Conservation (phyloP, 768 basidiomycete species). For the Agaricus bisporus region DNA sequence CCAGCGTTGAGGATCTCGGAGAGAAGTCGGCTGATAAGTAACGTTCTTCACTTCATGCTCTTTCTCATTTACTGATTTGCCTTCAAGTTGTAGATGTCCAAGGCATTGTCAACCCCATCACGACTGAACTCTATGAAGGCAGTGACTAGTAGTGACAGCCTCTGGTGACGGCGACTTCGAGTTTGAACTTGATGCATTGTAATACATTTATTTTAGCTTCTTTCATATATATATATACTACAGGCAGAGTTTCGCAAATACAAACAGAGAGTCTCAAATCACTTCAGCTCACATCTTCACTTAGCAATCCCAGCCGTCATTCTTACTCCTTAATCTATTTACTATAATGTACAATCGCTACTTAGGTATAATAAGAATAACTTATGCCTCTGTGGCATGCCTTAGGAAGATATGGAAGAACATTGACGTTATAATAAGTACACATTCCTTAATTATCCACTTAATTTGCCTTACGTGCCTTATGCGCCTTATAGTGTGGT, state of each 20-base stretch:
- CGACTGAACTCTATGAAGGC: slow-evolving; percentile 62
- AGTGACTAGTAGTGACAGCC: slow-evolving; percentile 29
- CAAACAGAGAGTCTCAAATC: too few species aligned
- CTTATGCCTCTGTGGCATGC: too few species aligned
- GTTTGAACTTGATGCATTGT: slow-evolving; percentile 44
- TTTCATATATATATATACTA: background rate
- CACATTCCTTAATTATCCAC: too few species aligned
- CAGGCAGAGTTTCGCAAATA: slow-evolving; percentile 6
- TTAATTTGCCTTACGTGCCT: too few species aligned
- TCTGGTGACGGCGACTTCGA: slow-evolving; percentile 31
- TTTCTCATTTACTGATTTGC: background rate
- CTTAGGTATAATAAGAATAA: too few species aligned
- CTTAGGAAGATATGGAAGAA: too few species aligned
- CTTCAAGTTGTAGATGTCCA: slow-evolving; percentile 60
- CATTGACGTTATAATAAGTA: too few species aligned
- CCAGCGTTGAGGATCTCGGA: slow-evolving; percentile 82
- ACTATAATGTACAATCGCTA: too few species aligned
- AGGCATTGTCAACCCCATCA: slow-evolving; percentile 74
- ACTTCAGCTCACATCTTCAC: too few species aligned
- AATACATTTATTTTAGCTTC: slow-evolving; percentile 15
- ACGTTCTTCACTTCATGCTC: background rate
- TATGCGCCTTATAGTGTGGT: too few species aligned
- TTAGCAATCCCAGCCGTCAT: too few species aligned
- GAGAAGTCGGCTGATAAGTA: slow-evolving; percentile 71
- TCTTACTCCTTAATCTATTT: too few species aligned